Base-by-base conservation (phyloP, 2,329 filamentous ascomycete genomes). In the Calycina marina region DNA sequence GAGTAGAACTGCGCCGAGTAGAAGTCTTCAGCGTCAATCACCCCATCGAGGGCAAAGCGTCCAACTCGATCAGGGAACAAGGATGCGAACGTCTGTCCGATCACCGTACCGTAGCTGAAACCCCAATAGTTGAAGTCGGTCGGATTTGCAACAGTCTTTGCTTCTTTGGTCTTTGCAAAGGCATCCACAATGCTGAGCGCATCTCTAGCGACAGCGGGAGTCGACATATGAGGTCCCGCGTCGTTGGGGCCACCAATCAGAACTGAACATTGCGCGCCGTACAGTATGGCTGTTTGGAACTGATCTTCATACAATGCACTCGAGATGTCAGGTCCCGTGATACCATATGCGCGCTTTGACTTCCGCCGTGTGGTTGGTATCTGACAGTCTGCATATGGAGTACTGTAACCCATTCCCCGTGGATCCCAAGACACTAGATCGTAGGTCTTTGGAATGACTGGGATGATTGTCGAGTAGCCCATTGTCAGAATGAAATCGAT, bases 401-500 rank as follows among this genome's bases (percentile, higher is more conserved):
- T 34, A 17, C 35, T 40, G 20, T 20, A 25, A 10, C 37, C 35
- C 18, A 39, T 36, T 12, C 65, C 65, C 24, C 65, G 57, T 2
- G 64, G 63, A 29, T 69, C 64, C 31, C 62, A 68, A 16, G 60
- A 57, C 35, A 69, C 56, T 3, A 69, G 52, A 28, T 69, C 63
- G 46, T 61, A 56, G 39, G 65, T 62, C 3, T 51, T 48, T 5
- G 63, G 63, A 0, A 64, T 55, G 14, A 66, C 55, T 3, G 54
- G 52, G 40, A 65, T 14, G 11, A 36, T 10, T 59, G 34, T 4
- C 46, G 34, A 10, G 42, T 41, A 2, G 51, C 58, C 13, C 43
- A 44, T 18, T 5, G 14, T 16, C 4, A 32, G 16, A 17, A 39
- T 15, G 14, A 29, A 26, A 3, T 24, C 16, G 6, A 46, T 32